Conservation (phyloP, 148 eudicot species). For the Camellia lanceoleosa region DNA sequence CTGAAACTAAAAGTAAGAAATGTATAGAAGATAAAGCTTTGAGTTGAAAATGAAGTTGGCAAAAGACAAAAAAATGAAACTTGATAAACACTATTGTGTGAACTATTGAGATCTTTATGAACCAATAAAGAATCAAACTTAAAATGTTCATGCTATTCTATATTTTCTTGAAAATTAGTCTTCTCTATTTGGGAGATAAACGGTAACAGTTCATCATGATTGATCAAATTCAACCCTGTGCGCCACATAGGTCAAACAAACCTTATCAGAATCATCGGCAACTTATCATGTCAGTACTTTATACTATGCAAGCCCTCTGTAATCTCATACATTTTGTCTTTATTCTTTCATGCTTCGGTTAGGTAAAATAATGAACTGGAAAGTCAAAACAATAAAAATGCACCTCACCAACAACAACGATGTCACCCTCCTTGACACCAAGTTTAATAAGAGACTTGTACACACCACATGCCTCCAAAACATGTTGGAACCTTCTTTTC, state of each 20-base stretch:
- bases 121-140: no score
- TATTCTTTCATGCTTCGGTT: background rate
- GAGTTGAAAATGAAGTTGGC: background rate
- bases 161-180: background rate
- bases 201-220: no score
- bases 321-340: background rate
- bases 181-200: background rate
- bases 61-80: background rate
- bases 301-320: background rate
- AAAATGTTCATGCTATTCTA: no score
- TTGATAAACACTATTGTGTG: background rate
- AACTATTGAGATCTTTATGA: background rate
- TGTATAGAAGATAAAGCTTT: background rate
- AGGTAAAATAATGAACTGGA: background rate
- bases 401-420: conserved; percentile 80
- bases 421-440: conserved; percentile 96
- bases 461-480: conserved; percentile 92
- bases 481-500: conserved; percentile 89
- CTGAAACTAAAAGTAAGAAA: background rate
- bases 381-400: conserved; percentile 16
- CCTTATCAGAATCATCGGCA: no score
- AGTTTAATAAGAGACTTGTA: conserved; percentile 59
- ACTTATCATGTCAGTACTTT: background rate
- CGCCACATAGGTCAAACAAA: no score
- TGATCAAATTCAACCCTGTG: no score